Evolutionary conservation across 2,329 filamentous ascomycete species (phyloP), one percentile per base, ranked within the genome.

Genomic region (Aspergillus candidus): DNA sequence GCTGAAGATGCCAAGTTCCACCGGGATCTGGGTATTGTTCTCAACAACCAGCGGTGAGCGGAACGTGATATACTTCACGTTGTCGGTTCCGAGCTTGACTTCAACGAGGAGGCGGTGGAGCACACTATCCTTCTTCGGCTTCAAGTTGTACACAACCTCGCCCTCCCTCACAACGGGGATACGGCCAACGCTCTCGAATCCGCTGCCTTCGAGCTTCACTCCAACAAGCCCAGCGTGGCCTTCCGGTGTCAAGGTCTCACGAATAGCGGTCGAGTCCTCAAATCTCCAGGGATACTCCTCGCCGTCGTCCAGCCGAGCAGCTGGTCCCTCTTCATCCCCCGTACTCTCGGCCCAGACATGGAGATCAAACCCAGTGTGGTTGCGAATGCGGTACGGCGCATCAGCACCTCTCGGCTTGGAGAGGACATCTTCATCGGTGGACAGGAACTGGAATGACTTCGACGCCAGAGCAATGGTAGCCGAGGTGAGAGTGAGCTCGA

Each of bases 41-140:
- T 98, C 93, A 6, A 98, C 82, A 0, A 96, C 71, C 1, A 98
- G 72, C 1, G 93, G 93, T 13, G 91, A 97, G 18, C 93, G 81
- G 59, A 98, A 83, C 1, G 90, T 98, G 59, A 98, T 94, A 63
- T 94, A 94, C 71, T 98, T 98, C 70, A 98, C 87, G 58, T 97
- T 97, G 71, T 98, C 91, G 1, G 80, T 72, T n/a, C 89, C 93
- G 17, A 98, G 76, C 41, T 80, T 88, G 41, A 98, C 85, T 45
- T 98, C 93, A 0, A 97, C 90, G 17, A 97, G 80, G 13, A 98
- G 78, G 15, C 90, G 85, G 64, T 98, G 94, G 51, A 91, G 76
- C 3, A 95, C 77, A 46, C 86, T 79, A 58, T 95, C 86, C 49
- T 88, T 84, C 63, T 89, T 87, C 2, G 94, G 93, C 46, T 88